These are phyloP conservation scores for Chamaecyparis obtusa DNA, from an alignment of 75 land plant genomes.

Conservation along the genomic window DNA sequence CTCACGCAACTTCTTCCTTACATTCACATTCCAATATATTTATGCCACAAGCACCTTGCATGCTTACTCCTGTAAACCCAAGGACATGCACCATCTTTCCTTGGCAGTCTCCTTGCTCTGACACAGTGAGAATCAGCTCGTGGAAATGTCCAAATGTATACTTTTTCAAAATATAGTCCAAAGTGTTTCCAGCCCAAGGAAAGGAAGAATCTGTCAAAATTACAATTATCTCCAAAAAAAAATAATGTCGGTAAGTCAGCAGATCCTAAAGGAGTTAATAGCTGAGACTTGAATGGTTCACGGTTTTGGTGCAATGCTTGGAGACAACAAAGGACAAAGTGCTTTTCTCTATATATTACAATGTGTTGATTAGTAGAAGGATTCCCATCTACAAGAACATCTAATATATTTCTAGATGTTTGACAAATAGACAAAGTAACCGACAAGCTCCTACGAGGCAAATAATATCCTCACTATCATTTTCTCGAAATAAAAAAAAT, in stretches of 20 bases:
- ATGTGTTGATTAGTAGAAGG: constrained; percentile 27
- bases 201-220: constrained; percentile 46
- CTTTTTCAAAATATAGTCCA: constrained; percentile 49
- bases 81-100: no score
- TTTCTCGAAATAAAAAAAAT: no score
- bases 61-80: no score
- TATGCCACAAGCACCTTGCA: no score
- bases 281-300: constrained; percentile 36
- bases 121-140: constrained; percentile 50
- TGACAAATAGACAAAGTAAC: no score
- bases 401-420: constrained; percentile 37
- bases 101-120: no score
- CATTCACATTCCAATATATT: no score
- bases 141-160: constrained; percentile 56
- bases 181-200: constrained; percentile 65
- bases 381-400: constrained; percentile 43
- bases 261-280: constrained; percentile 25
- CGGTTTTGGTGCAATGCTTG: constrained; percentile 50
- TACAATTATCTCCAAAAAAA: constrained; percentile 56
- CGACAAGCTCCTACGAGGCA: no score
- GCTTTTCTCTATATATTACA: constrained; percentile 56
- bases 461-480: no score
- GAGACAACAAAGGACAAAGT: constrained; percentile 57
- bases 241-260: constrained; percentile 31
- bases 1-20: no score